Conservation (phyloP, 345 rosid genomes). For the Pugionium dolabratum region DNA sequence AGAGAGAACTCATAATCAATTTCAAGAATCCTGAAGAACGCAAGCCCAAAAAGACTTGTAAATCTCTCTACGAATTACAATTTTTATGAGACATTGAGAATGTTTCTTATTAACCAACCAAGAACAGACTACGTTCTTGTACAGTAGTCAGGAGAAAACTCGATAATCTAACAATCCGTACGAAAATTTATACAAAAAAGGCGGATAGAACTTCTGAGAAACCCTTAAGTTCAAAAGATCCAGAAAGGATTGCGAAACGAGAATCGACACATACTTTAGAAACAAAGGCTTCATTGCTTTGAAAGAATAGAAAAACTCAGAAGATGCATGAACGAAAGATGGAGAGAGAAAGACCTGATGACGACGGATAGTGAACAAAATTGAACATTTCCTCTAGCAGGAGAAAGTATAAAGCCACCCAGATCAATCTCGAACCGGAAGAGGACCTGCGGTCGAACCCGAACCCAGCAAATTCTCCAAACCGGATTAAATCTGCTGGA, state of each 20-base stretch:
- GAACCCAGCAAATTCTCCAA: too few species aligned
- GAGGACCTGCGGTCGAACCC: conserved; percentile 44
- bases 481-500: too few species aligned
- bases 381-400: too few species aligned
- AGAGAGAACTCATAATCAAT: conserved; percentile 5
- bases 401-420: too few species aligned
- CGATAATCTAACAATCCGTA: conserved; percentile 11
- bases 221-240: not conserved
- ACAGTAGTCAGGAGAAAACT: not conserved
- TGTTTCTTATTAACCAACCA: too few species aligned
- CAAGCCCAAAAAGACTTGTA: not conserved
- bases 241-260: too few species aligned
- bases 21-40: not conserved
- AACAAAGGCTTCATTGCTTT: not conserved
- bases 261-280: not conserved
- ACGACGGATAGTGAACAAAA: conserved; percentile 4
- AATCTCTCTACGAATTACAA: not conserved
- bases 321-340: not conserved
- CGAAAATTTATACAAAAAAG: not conserved
- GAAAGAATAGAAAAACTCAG: not conserved
- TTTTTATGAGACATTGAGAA: not conserved
- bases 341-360: conserved; percentile 23
- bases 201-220: conserved; percentile 11
- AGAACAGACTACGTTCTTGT: not conserved
- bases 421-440: conserved; percentile 15